These are phyloP conservation scores for Podaxis mareebaensis DNA, from an alignment of 768 basidiomycete species.

Conservation along the genomic window DNA sequence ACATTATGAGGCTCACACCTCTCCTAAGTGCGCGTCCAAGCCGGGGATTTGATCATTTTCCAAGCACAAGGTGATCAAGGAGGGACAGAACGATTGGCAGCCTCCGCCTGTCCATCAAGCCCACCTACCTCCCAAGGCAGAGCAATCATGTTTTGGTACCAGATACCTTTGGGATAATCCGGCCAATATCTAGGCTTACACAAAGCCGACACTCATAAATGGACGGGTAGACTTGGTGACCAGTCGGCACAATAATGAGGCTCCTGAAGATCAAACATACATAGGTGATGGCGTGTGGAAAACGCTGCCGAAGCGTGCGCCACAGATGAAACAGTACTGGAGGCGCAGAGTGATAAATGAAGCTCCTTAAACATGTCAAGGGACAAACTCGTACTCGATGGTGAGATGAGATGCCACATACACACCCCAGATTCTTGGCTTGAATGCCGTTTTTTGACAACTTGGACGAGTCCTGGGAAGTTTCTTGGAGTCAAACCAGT, in stretches of 20 bases:
- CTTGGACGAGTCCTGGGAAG: background rate
- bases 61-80: no score
- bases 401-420: background rate
- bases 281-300: background rate
- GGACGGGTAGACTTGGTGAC: no score
- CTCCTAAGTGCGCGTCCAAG: no score
- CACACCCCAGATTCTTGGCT: background rate
- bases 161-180: no score
- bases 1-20: no score
- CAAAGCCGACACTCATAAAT: no score
- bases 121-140: no score
- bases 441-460: background rate
- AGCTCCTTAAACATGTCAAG: background rate
- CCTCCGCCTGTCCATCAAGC: no score
- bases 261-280: background rate
- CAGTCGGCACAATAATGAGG: background rate
- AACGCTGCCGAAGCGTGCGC: background rate
- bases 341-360: constrained; percentile 2
- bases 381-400: background rate
- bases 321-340: background rate
- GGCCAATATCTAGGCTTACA: no score
- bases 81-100: no score
- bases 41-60: no score
- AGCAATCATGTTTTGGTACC: no score
- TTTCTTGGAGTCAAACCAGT: constrained; percentile 1